phyloP scores from a whole-genome alignment of 805 yeast genomes.

The Lachancea kluyveri region DNA sequence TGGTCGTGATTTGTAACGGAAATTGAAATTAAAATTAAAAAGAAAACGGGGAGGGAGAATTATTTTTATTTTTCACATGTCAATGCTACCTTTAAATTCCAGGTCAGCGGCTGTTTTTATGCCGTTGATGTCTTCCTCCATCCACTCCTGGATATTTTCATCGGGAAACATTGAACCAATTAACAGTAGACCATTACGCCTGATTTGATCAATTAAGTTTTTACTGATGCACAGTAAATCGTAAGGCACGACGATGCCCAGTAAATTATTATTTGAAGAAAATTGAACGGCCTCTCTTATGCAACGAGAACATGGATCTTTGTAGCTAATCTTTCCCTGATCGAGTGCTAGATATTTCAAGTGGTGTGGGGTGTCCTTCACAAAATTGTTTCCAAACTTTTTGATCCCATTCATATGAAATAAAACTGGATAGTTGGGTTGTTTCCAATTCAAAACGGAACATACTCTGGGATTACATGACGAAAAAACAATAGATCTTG shows the following conservation, averaged over 20 bases:
- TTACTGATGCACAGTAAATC: slow-evolving; percentile 70
- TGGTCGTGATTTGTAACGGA: too few species aligned
- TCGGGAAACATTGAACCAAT: slow-evolving; percentile 54
- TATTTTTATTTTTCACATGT: slow-evolving; percentile 6
- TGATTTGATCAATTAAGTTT: slow-evolving; percentile 62
- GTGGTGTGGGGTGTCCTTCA: slow-evolving; percentile 28
- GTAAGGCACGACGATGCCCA: slow-evolving; percentile 76
- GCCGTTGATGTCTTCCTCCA: slow-evolving; percentile 22
- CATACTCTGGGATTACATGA: slow-evolving; percentile 88
- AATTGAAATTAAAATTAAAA: too few species aligned
- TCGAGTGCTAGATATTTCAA: slow-evolving; percentile 21
- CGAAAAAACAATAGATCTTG: slow-evolving; percentile 73
- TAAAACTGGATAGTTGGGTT: slow-evolving; percentile 94
- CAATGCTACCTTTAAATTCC: slow-evolving; percentile 16
- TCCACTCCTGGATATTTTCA: slow-evolving; percentile 12
- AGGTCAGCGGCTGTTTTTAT: slow-evolving; percentile 16
- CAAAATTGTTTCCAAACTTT: slow-evolving; percentile 11
- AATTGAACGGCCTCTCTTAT: slow-evolving; percentile 62
- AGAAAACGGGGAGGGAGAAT: too few species aligned
- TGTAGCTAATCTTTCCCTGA: slow-evolving; percentile 8
- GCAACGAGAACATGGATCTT: slow-evolving; percentile 14
- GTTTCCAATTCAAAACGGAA: slow-evolving; percentile 94
- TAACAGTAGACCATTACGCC: slow-evolving; percentile 74
- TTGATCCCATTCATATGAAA: slow-evolving; percentile 69
- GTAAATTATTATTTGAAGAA: slow-evolving; percentile 73